These are phyloP conservation scores for Ochetophila trinervis DNA, from an alignment of 306 rosid species.

Conservation along the genomic window DNA sequence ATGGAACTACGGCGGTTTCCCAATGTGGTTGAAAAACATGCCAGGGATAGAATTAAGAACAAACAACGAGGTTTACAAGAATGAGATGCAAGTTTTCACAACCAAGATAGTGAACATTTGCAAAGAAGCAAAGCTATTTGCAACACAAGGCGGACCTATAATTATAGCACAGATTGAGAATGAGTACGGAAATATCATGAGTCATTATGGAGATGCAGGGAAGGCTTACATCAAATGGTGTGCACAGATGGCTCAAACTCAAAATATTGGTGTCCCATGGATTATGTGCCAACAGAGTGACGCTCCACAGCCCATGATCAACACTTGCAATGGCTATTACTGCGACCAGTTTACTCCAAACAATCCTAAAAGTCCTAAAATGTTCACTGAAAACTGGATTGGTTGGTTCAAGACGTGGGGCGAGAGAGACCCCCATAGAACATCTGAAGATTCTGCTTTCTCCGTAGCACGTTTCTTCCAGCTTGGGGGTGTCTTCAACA, in stretches of 20 bases:
- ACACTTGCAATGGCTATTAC: constrained; percentile 35
- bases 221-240: constrained; percentile 24
- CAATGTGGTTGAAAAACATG: constrained; percentile 31
- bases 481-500: constrained; percentile 9
- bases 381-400: constrained; percentile 35
- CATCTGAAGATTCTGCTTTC: constrained; percentile 24
- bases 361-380: constrained; percentile 21
- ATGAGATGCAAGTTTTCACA: constrained; percentile 32
- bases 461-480: constrained; percentile 22
- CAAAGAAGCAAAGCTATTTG: constrained; percentile 27
- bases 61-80: constrained; percentile 15
- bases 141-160: constrained; percentile 34
- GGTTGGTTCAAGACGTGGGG: constrained; percentile 26
- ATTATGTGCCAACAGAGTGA: constrained; percentile 32
- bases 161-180: constrained; percentile 37
- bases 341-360: constrained; percentile 26
- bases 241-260: constrained; percentile 20
- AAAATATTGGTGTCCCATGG: constrained; percentile 29
- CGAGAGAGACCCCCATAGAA: constrained; percentile 15
- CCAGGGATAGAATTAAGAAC: constrained; percentile 26
- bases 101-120: constrained; percentile 19
- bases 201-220: constrained; percentile 19
- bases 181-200: constrained; percentile 29
- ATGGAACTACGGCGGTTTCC: constrained; percentile 40
- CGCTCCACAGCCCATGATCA: constrained; percentile 28